These are phyloP conservation scores for Prunella vulgaris DNA, from an alignment of 257 asterid species.

Conservation along the genomic window DNA sequence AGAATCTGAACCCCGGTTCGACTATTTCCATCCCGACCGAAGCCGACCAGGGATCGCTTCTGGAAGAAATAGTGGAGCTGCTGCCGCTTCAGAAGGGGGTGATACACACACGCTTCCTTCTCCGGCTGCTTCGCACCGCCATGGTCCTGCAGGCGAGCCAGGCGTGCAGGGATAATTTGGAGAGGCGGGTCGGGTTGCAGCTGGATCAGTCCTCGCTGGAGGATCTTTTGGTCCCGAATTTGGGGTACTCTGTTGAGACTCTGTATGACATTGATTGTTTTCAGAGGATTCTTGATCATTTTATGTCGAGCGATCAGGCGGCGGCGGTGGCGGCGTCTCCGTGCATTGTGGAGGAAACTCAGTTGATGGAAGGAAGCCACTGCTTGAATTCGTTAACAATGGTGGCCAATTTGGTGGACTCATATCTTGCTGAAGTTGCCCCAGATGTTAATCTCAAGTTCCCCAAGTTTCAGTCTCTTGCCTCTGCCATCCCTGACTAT, in stretches of 20 bases:
- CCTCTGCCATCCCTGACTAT: constrained; percentile 79
- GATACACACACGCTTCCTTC: constrained; percentile 60
- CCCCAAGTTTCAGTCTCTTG: constrained; percentile 69
- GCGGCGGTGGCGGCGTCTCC: constrained; percentile 57
- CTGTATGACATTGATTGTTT: constrained; percentile 77
- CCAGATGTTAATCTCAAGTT: constrained; percentile 69
- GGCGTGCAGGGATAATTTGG: constrained; percentile 63
- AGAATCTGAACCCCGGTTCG: constrained; percentile 40
- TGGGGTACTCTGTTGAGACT: constrained; percentile 59
- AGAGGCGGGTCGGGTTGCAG: constrained; percentile 72
- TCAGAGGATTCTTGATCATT: constrained; percentile 89
- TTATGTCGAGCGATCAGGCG: constrained; percentile 54
- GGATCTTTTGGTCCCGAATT: constrained; percentile 68
- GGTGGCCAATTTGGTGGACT: constrained; percentile 81
- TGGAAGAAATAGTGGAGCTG: constrained; percentile 75
- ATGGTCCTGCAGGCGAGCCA: constrained; percentile 61
- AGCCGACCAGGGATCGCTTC: constrained; percentile 67
- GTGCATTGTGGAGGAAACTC: constrained; percentile 54
- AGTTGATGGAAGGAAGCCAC: constrained; percentile 32
- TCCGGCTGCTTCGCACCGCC: constrained; percentile 66
- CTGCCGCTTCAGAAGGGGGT: constrained; percentile 63
- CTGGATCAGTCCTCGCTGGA: constrained; percentile 67
- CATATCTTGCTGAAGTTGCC: constrained; percentile 86
- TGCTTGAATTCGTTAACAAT: constrained; percentile 55
- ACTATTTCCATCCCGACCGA: constrained; percentile 68